Evolutionary conservation across 441 rosid species (phyloP), one percentile per base, ranked within the genome.

Genomic region (Aquilaria agallochum): DNA sequence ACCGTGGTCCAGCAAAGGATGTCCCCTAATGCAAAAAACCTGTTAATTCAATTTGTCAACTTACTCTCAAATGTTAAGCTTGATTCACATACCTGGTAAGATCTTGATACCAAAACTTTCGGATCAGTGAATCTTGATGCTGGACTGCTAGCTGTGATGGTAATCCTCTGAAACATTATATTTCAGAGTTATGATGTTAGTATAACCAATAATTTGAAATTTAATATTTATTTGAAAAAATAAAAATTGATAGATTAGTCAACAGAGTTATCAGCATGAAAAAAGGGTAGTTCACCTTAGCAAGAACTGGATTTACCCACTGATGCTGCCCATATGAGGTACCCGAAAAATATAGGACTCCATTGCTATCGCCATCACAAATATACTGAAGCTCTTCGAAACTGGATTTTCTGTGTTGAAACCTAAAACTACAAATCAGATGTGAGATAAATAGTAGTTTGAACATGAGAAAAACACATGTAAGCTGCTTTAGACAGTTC

Each of bases 311-410:
- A 76, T 95, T 95, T 68, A 95, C 92, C 99, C 99, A 95, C 65
- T 75, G 95, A 80, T 95, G 99, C 72, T 88, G 68, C 59, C 99
- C 94, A 15, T 85, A 92, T 34, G 95, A 92, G 52, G 98, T 95
- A 68, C 98, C 99, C 14, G 92, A 83, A 58, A 79, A 89, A 83
- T 84, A 81, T 56, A 95, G 66, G 58, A 95, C 96, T 64, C 99
- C 99, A 68, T 92, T 92, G 84, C 90, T 87, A 72, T 92, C 99
- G 15, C 99, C 99, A 69, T 92, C 95, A 71, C 97, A 88, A 67
- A 92, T 90, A 81, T 88, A 90, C 72, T 87, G 99, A 56, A 86
- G 96, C 86, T 95, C 98, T 86, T 88, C 92, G 68, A 76, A 92
- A 78, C 97, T 88, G 12, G 99, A 92, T 58, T 83, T 81, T 62